Evolutionary conservation across 768 basidiomycete genomes (phyloP), one percentile per base, ranked within the genome.

Genomic region (Paxillus ammoniavirescens): DNA sequence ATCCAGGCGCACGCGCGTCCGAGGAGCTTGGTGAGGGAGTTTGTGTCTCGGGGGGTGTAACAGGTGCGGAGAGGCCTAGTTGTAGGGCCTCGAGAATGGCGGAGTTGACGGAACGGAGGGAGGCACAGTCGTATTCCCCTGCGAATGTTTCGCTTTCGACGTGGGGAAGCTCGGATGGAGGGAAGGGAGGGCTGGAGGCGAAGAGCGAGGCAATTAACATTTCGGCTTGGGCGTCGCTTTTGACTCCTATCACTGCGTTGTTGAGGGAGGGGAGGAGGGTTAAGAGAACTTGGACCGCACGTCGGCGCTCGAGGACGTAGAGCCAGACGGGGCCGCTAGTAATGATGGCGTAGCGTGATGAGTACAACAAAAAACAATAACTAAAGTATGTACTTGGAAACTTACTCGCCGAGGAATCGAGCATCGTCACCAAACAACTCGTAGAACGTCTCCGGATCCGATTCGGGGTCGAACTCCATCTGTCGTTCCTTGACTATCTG

Each of bases 401-500:
- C 87, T 77, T 68, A 92, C 91, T 91, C 89, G 53, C 80, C 81
- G 54, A 93, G 79, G 45, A 82, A 86, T 31, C 77, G 75, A 8
- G 86, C 82, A 57, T 92, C 89, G 45, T 87, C 80, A 14, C 89
- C 90, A 64, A 93, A 93, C 36, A 93, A 72, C 61, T 91, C 89
- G 50, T 82, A 85, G 49, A 91, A 76, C 1, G 84, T 82, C 31
- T 91, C 91, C 23, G 87, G 88, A 60, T 93, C 90, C 12, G 85
- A 81, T 62, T 92, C 91, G 14, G 82, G 80, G 63, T 92, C 90
- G 61, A 93, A 92, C 59, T 89, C 89, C 86, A 93, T 90, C 68
- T 91, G 90, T 17, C 91, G 75, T 69, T 92, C 91, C 70, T 93
- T 93, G 54, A 90, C 82, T 62, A 93, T 90, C 88, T 88, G 66